Evolutionary conservation across 192 early-diverging fungal species (phyloP).

Genomic region (Chytriomyces confervae): DNA sequence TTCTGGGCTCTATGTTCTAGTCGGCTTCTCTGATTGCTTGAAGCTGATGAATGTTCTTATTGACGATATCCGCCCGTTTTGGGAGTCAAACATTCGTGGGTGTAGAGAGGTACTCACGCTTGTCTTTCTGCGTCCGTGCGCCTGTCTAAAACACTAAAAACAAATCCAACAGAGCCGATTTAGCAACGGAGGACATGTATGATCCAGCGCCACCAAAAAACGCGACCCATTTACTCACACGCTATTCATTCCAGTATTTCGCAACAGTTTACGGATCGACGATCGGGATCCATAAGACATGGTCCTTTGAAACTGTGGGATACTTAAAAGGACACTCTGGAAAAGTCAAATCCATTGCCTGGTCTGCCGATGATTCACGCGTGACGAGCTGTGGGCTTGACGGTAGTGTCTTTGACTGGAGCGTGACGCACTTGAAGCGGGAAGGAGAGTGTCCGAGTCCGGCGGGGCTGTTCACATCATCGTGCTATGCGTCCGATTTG

Average conservation of each 20-base stretch:
- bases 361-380: conserved; percentile 61
- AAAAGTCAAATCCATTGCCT: conserved; percentile 59
- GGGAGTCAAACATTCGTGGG: conserved; percentile 58
- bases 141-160: not conserved
- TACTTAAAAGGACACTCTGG: conserved; percentile 55
- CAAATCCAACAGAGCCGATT: conserved; percentile 53
- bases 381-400: conserved; percentile 58
- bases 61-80: conserved; percentile 62
- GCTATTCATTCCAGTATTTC: conserved; percentile 53
- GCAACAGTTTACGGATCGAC: conserved; percentile 60
- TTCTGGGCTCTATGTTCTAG: conserved; percentile 61
- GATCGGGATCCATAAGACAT: conserved; percentile 55
- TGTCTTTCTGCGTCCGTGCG: not conserved
- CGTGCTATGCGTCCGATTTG: conserved; percentile 41
- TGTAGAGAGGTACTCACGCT: conserved; percentile 52
- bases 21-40: conserved; percentile 57
- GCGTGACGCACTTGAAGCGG: conserved; percentile 41
- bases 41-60: conserved; percentile 64
- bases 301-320: conserved; percentile 56
- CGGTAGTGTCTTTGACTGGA: conserved; percentile 59
- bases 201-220: not conserved
- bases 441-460: conserved; percentile 41
- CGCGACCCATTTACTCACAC: conserved; percentile 1
- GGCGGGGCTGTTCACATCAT: conserved; percentile 37
- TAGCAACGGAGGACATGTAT: conserved; percentile 58